These are phyloP conservation scores for Alternaria solani DNA, from an alignment of 2,329 filamentous ascomycete species.

Conservation along the genomic window DNA sequence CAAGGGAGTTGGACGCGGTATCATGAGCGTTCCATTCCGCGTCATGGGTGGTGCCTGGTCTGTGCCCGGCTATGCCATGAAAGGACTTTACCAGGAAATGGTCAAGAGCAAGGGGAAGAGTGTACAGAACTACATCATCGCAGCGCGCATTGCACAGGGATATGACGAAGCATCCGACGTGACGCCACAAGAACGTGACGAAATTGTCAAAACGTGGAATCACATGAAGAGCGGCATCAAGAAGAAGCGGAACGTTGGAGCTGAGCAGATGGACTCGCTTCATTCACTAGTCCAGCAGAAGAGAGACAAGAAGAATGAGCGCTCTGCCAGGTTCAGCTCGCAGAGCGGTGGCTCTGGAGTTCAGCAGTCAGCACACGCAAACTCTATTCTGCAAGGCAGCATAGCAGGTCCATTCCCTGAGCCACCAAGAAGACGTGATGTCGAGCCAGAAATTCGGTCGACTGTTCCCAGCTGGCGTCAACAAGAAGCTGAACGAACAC, in stretches of 20 bases:
- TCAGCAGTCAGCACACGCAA: slow-evolving; percentile 26
- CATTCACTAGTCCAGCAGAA: slow-evolving; percentile 53
- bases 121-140: slow-evolving; percentile 80
- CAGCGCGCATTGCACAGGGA: slow-evolving; percentile 78
- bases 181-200: slow-evolving; percentile 66
- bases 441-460: slow-evolving; percentile 23
- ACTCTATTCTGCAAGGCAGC: slow-evolving; percentile 24
- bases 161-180: slow-evolving; percentile 68
- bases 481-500: slow-evolving; percentile 23
- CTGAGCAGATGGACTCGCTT: slow-evolving; percentile 60
- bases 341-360: slow-evolving; percentile 19
- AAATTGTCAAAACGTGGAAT: slow-evolving; percentile 73
- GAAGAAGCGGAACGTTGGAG: slow-evolving; percentile 61
- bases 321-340: slow-evolving; percentile 38
- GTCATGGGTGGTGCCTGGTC: slow-evolving; percentile 72
- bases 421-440: slow-evolving; percentile 16
- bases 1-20: slow-evolving; percentile 83
- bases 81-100: slow-evolving; percentile 81
- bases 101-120: slow-evolving; percentile 74
- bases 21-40: slow-evolving; percentile 82
- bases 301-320: slow-evolving; percentile 45
- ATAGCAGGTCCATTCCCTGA: slow-evolving; percentile 23
- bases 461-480: slow-evolving; percentile 25
- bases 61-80: slow-evolving; percentile 81
- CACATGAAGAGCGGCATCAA: slow-evolving; percentile 65